These are phyloP conservation scores for Fremontodendron californicum DNA, from an alignment of 345 rosid genomes.

Conservation along the genomic window DNA sequence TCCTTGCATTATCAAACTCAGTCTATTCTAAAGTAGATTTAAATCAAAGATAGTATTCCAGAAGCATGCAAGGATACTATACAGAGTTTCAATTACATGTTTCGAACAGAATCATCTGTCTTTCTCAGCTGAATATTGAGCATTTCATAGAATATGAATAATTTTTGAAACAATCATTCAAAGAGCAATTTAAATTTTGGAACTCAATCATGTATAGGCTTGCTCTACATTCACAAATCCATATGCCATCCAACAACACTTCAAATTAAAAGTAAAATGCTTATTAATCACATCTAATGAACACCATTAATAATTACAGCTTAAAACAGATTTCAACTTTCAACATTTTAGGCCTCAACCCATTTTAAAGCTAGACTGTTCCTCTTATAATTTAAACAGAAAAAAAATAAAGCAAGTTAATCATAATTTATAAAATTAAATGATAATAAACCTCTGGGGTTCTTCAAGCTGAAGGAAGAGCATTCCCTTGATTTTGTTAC, in stretches of 20 bases:
- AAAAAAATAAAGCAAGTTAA: not conserved
- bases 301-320: not conserved
- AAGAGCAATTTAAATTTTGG: not conserved
- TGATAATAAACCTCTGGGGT: not conserved
- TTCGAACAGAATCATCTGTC: not conserved
- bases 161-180: not conserved
- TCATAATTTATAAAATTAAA: not conserved
- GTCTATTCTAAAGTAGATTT: not conserved
- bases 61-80: not conserved
- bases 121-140: not conserved
- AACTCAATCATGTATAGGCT: not conserved
- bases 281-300: not conserved
- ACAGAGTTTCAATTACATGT: not conserved
- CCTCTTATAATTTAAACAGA: slow-evolving; percentile 36
- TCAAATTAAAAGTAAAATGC: not conserved
- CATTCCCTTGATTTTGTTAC: not conserved
- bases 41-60: not conserved
- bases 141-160: not conserved
- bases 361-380: slow-evolving; percentile 19
- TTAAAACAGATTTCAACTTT: too few species aligned
- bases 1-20: not conserved
- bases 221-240: not conserved
- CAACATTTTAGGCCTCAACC: too few species aligned
- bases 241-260: not conserved
- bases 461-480: not conserved